Evolutionary conservation across 129 eudicot species (phyloP).

Genomic region (Scalesia atractyloides): DNA sequence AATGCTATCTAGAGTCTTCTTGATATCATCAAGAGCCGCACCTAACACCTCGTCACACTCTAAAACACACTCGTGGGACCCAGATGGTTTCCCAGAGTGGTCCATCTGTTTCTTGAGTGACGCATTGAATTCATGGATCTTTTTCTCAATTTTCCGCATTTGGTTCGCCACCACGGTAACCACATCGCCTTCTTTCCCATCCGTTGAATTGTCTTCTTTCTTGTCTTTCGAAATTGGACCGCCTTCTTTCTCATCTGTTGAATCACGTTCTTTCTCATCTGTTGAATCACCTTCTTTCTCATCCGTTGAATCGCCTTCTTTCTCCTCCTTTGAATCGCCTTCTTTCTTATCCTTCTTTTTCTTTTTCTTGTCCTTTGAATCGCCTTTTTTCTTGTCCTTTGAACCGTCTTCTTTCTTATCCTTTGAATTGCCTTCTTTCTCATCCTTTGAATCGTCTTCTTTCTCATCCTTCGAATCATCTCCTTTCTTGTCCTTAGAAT

Average conservation of each 20-base stretch:
- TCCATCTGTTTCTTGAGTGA: conserved; percentile 36
- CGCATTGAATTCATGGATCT: conserved; percentile 23
- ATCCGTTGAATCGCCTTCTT: background rate
- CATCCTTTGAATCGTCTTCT: background rate
- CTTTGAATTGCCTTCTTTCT: background rate
- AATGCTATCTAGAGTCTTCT: conserved; percentile 33
- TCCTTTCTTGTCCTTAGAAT: background rate
- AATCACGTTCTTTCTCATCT: background rate
- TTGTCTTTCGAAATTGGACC: background rate
- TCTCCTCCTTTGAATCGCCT: background rate
- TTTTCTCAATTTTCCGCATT: conserved; percentile 29
- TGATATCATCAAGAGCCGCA: conserved; percentile 40
- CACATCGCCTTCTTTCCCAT: background rate
- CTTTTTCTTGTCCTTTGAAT: background rate
- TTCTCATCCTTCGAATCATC: background rate
- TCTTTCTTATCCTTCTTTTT: no score
- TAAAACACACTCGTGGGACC: conserved; percentile 31
- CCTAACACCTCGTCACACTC: conserved; percentile 45
- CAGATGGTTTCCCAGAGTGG: conserved; percentile 22
- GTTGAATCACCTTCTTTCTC: background rate
- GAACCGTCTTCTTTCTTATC: background rate
- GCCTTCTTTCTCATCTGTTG: background rate
- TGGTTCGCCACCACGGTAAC: conserved; percentile 20
- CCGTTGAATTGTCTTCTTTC: background rate
- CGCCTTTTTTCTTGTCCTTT: background rate